Conservation (phyloP, 2,329 filamentous ascomycete species). For the Xylariaceae sp. region DNA sequence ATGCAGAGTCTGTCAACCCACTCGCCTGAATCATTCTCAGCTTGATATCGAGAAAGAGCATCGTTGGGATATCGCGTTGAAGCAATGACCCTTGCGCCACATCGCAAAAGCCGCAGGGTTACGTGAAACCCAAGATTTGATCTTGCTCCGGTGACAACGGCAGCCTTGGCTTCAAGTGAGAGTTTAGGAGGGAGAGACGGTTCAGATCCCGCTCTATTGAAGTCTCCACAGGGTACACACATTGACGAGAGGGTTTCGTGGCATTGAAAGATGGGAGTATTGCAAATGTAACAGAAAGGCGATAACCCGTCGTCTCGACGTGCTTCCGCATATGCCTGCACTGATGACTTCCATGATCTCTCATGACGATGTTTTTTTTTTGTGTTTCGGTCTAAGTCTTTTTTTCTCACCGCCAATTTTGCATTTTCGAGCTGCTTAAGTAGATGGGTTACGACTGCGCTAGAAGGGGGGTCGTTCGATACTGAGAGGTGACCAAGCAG, state of each 20-base stretch:
- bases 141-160: slow-evolving; percentile 5
- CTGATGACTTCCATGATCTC: slow-evolving; percentile 2
- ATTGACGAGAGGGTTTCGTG: slow-evolving; percentile 5
- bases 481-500: no score
- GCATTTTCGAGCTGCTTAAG: no score
- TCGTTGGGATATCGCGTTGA: slow-evolving; percentile 13
- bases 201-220: slow-evolving; percentile 6
- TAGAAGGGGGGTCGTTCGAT: no score
- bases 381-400: neutral
- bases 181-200: neutral
- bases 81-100: slow-evolving; percentile 8
- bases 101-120: slow-evolving; percentile 6
- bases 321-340: neutral
- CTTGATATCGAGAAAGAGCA: slow-evolving; percentile 4
- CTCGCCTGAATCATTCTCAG: slow-evolving; percentile 2
- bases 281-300: slow-evolving; percentile 11
- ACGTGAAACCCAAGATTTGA: slow-evolving; percentile 10
- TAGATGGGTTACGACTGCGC: no score
- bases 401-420: neutral
- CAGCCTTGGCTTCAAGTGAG: slow-evolving; percentile 1
- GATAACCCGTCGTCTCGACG: neutral
- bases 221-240: slow-evolving; percentile 10
- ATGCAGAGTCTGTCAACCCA: slow-evolving; percentile 8
- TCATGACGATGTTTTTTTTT: neutral
- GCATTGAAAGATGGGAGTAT: neutral